Conservation (phyloP, 2,329 filamentous ascomycete genomes). For the Cladosporium sphaerospermum region DNA sequence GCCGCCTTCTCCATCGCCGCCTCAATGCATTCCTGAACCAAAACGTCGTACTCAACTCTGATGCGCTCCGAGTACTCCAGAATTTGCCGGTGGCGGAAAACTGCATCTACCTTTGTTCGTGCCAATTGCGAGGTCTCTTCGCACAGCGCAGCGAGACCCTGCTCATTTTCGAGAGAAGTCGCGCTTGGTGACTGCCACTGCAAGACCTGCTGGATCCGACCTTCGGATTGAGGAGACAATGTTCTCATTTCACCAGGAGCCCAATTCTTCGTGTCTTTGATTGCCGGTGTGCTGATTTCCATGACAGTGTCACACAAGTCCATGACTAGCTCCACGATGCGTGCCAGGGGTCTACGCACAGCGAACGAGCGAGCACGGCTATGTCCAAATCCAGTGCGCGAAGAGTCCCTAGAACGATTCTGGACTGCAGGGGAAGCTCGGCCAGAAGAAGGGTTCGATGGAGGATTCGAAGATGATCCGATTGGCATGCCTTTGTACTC, state of each 20-base stretch:
- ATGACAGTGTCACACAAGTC: constrained; percentile 94
- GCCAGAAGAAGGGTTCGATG: constrained; percentile 61
- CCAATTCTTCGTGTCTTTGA: constrained; percentile 73
- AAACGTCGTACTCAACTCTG: constrained; percentile 81
- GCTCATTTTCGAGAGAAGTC: constrained; percentile 87
- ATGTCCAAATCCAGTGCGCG: constrained; percentile 65
- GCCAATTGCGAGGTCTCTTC: constrained; percentile 81
- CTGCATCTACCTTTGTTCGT: constrained; percentile 84
- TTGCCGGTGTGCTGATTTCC: constrained; percentile 87
- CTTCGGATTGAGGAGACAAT: constrained; percentile 93
- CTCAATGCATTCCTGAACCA: constrained; percentile 93
- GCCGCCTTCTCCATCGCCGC: constrained; percentile 86
- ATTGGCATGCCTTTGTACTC: constrained; percentile 88
- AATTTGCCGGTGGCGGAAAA: constrained; percentile 83
- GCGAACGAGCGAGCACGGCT: constrained; percentile 81
- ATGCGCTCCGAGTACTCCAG: constrained; percentile 96
- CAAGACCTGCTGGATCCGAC: constrained; percentile 83
- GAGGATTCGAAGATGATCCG: constrained; percentile 61
- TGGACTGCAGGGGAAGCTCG: constrained; percentile 63
- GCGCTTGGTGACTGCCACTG: constrained; percentile 95
- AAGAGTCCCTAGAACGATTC: constrained; percentile 60
- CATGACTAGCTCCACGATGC: constrained; percentile 89
- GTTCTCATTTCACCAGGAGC: constrained; percentile 73
- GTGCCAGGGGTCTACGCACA: constrained; percentile 77
- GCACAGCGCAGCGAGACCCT: constrained; percentile 80